These are phyloP conservation scores for Alternaria triticina DNA, from an alignment of 2,329 filamentous ascomycete species.

Conservation along the genomic window DNA sequence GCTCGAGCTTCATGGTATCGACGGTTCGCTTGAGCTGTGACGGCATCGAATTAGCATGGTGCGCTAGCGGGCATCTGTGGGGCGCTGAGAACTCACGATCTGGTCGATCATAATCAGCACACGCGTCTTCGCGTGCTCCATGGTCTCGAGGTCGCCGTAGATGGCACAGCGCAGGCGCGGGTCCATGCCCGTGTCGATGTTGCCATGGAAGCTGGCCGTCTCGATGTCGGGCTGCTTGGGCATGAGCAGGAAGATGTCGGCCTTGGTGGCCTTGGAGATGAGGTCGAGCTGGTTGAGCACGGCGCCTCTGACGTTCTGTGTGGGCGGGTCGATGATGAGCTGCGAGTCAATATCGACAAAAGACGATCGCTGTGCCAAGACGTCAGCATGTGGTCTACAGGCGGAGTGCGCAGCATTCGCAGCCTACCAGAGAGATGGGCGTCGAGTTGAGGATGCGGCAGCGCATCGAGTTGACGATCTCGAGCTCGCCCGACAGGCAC, in stretches of 20 bases:
- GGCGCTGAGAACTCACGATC: slow-evolving; percentile 66
- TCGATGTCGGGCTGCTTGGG: slow-evolving; percentile 84
- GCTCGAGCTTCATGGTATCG: slow-evolving; percentile 80
- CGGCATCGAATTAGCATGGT: slow-evolving; percentile 44
- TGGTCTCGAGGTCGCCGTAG: slow-evolving; percentile 92
- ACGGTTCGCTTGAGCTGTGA: slow-evolving; percentile 73
- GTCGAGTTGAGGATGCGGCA: slow-evolving; percentile 90
- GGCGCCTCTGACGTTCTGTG: slow-evolving; percentile 71
- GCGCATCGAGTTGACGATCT: slow-evolving; percentile 86
- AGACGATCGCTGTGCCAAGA: slow-evolving; percentile 74
- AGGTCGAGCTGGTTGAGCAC: slow-evolving; percentile 87
- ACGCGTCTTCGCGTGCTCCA: slow-evolving; percentile 95
- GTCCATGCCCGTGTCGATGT: slow-evolving; percentile 79
- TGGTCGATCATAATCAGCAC: slow-evolving; percentile 97
- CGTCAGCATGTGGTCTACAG: slow-evolving; percentile 30
- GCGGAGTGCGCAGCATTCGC: slow-evolving; percentile 6
- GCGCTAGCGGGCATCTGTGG: slow-evolving; percentile 30
- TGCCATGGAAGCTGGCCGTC: slow-evolving; percentile 75
- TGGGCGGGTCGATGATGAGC: slow-evolving; percentile 78
- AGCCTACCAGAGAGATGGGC: slow-evolving; percentile 85
- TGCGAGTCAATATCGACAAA: slow-evolving; percentile 92
- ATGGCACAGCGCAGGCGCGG: slow-evolving; percentile 92
- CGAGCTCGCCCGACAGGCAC: slow-evolving; percentile 85
- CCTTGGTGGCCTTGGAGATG: slow-evolving; percentile 85
- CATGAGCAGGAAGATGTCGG: slow-evolving; percentile 94